A percentile compares a stretch with the other conserved stretches of the same genome.
Evolutionary conservation across 2,329 filamentous ascomycete genomes (phyloP).

Genomic region (Ilyonectria robusta): DNA sequence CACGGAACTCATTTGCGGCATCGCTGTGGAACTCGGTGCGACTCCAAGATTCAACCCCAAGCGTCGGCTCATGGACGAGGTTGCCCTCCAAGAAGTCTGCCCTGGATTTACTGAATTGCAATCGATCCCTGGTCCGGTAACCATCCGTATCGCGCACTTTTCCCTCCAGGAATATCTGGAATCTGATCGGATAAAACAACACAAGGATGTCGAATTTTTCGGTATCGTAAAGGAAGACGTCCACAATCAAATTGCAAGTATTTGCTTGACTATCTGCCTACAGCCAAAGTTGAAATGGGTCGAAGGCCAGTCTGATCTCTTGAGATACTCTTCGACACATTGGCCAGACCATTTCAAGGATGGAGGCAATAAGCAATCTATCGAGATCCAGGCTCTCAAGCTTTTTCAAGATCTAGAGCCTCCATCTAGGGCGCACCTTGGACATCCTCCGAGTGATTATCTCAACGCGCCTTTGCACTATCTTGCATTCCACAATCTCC

Average conservation of each 20-base stretch:
- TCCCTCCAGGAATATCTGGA: conserved; percentile 34
- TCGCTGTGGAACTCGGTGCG: conserved; percentile 19
- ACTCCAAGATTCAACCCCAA: conserved; percentile 16
- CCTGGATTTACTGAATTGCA: conserved; percentile 28
- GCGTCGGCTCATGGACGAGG: conserved; percentile 8
- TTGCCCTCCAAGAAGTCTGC: conserved; percentile 27
- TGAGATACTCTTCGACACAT: background rate
- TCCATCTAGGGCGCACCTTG: no score
- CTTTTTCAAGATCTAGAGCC: no score
- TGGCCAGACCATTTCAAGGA: conserved; percentile 9
- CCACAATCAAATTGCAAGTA: conserved; percentile 4
- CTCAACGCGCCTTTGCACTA: no score
- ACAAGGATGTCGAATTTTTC: background rate
- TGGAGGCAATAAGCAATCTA: no score
- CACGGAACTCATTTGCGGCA: no score
- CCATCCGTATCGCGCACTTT: conserved; percentile 32
- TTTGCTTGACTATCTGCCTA: conserved; percentile 19
- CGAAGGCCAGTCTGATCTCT: no score
- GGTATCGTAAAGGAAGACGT: background rate
- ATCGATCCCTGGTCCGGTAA: no score
- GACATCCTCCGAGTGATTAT: no score
- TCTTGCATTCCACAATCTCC: no score
- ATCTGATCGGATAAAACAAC: conserved; percentile 15
- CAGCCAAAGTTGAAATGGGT: background rate
- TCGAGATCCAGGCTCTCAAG: no score